Evolutionary conservation across 2,329 filamentous ascomycete species (phyloP), one percentile per base, ranked within the genome.

Genomic region (Chaetomiaceae sp.): DNA sequence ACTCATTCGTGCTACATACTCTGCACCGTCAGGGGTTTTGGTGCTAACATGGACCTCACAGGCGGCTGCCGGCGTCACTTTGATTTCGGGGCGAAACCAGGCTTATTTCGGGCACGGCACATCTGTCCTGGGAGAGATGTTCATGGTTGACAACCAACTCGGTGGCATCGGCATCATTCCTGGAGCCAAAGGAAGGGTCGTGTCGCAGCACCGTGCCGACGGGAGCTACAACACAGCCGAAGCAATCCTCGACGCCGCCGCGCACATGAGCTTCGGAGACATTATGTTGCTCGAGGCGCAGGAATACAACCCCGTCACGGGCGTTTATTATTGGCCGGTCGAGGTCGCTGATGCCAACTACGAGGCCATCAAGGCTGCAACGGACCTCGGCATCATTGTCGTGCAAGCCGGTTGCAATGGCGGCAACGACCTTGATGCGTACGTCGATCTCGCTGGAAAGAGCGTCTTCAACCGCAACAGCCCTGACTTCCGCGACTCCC

Each of bases 201-300:
- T 57, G 23, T 54, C 51, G 2, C 50, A 56, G 47, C 23, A 33
- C 11, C 50, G 50, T 2, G 6, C 23, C 2, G 33, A 47, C 29
- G 25, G 25, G 9, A 14, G 4, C 0, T 51, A 54, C 48, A 58
- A 56, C 42, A 53, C 43, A 1, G 33, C 56, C 5, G 52, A 48
- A 1, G 54, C 56, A 14, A 58, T 60, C 47, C 36, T 58, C 8
- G 54, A 56, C 14, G 58, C 58, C 2, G 48, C 32, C 11, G 43
- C 38, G 13, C 21, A 45, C 46, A 41, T 58, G 38, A 42, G 20
- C 20, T 36, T 42, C 9, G 56, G 56, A 1, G 58, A 60, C 16
- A 54, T 58, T 16, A 30, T 60, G 16, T 49, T 60, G 42, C 46
- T 60, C 3, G 58, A 60, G n/a, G 53, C 53, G 5, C 58, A 60